Evolutionary conservation across 257 asterid genomes (phyloP).

Genomic region (Solanum tarapatanum): DNA sequence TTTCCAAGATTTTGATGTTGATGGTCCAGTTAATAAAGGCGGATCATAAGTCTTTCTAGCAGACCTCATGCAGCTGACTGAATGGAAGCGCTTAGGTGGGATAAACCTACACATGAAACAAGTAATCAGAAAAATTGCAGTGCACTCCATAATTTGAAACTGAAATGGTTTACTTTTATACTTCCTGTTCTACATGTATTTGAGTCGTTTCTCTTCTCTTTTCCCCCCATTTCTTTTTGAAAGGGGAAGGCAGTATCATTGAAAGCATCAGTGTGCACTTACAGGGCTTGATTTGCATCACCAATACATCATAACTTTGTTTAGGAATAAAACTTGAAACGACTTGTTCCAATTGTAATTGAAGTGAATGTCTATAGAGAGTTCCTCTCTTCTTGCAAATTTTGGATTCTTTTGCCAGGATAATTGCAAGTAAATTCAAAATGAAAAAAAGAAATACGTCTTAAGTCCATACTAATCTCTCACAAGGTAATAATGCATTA

Average conservation of each 20-base stretch:
- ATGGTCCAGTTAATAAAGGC: conserved; percentile 20
- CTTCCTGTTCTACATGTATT: not conserved
- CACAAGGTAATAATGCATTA: not conserved
- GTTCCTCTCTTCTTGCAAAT: not conserved
- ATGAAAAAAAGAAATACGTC: not conserved
- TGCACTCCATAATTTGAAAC: not conserved
- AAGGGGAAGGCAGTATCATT: not conserved
- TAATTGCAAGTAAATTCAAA: not conserved
- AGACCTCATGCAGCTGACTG: conserved; percentile 25
- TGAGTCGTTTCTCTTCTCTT: not conserved
- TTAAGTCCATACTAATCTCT: not conserved
- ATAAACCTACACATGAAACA: conserved; percentile 27
- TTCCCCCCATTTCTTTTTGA: not conserved
- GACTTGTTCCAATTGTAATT: not conserved
- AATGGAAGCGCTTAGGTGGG: conserved; percentile 32
- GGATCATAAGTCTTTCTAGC: conserved; percentile 12
- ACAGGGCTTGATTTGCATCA: not conserved
- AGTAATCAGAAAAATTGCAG: not conserved
- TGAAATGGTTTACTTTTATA: not conserved
- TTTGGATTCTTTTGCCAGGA: not conserved
- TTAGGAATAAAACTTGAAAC: not conserved
- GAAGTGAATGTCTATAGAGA: not conserved
- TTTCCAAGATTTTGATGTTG: conserved; percentile 35
- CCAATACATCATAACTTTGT: not conserved
- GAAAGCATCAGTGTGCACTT: not conserved